Conservation (phyloP, 306 rosid genomes). For the Pyrus betulifolia region DNA sequence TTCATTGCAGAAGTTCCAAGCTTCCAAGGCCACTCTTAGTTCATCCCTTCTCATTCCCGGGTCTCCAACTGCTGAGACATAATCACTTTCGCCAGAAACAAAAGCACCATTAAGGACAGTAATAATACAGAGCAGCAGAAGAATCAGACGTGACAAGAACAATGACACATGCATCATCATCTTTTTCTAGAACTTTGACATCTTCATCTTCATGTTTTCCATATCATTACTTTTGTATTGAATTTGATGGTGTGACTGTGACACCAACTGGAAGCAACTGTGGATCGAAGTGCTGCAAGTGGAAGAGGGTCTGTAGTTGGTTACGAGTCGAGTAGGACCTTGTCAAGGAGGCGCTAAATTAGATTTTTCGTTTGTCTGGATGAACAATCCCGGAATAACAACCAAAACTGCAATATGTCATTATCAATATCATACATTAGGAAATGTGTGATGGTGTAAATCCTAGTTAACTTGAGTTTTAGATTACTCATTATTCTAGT, state of each 20-base stretch:
- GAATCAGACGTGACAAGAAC: conserved; percentile 21
- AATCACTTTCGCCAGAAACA: background rate
- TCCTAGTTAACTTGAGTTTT: no score
- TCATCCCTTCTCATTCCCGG: conserved; percentile 78
- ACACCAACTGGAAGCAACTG: conserved; percentile 1
- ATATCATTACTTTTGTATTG: background rate
- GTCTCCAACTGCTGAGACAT: conserved; percentile 63
- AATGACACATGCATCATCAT: conserved; percentile 11
- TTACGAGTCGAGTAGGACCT: background rate
- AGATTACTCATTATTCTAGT: no score
- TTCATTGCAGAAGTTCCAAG: conserved; percentile 93
- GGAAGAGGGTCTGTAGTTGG: background rate
- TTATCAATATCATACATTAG: no score
- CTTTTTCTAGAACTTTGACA: background rate
- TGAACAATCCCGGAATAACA: no score
- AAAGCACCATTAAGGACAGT: conserved; percentile 5
- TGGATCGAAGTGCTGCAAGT: background rate
- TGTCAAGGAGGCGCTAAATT: background rate
- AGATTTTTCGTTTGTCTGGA: no score
- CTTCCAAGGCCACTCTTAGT: conserved; percentile 78
- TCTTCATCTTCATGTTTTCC: background rate
- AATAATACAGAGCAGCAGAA: background rate
- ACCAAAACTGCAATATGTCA: no score
- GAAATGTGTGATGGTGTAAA: no score
- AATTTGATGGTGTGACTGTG: conserved; percentile 5